Evolutionary conservation across 2,329 filamentous ascomycete genomes (phyloP), one percentile per base, ranked within the genome.

Genomic region (Fusarium oligoseptatum): DNA sequence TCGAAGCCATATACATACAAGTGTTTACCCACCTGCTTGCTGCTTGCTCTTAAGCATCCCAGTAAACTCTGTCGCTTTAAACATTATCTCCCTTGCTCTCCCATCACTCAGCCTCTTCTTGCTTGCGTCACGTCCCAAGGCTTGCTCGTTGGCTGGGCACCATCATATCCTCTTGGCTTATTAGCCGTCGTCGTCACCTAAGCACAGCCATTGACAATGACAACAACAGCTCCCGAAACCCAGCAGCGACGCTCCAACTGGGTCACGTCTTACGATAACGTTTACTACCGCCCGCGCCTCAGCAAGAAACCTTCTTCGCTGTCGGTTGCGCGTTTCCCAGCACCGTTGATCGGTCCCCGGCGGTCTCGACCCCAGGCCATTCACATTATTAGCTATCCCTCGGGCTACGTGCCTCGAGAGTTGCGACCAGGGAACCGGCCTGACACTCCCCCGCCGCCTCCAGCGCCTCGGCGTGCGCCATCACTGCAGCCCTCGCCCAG

Each of bases 401-500:
- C 83, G 3, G 84, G 84, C 63, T 85, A 85, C 77, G 80, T 87
- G 27, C 86, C 86, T 20, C 82, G 82, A 67, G 86, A 88, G 67
- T 76, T 87, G 52, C 83, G 85, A 36, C 74, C 64, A 62, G 66
- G 64, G 29, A 67, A 69, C 39, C 75, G 71, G 56, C 68, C 76
- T 45, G 60, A 60, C n/a, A 62, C 68, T 55, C 75, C 75, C 15
- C 68, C 67, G 34, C 57, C 65, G 24, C 50, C 67, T 43, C 63
- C 57, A 27, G 67, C 66, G 41, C 52, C 67, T 57, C 73, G 73
- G 17, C 75, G 66, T 39, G 66, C 71, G 14, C 76, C 76, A 39
- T 78, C 76, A 15, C 39, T 77, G 27, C 75, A 78, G 43, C 75
- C 75, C 36, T 50, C 72, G 17, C 52, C 62, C 14, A 70, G 56